Percentiles rank a stretch among this genome's conserved stretches.
Evolutionary conservation across 768 basidiomycete genomes (phyloP).

Genomic region (Serendipita vermifera): DNA sequence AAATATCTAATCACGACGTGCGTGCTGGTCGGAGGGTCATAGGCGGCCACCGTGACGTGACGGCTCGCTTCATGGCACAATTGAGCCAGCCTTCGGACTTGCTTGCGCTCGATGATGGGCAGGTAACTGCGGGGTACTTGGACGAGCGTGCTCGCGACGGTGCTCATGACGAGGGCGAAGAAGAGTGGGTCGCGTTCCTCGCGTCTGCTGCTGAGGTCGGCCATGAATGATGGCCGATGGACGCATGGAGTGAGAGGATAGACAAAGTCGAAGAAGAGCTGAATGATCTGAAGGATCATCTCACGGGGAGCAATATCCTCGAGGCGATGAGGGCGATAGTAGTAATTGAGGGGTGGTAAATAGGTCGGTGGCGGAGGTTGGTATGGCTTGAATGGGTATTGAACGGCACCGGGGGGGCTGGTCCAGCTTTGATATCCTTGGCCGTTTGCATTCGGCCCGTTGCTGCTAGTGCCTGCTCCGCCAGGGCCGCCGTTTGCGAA

Average conservation of each 20-base stretch:
- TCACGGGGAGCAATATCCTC: slow-evolving; percentile 75
- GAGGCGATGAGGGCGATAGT: slow-evolving; percentile 61
- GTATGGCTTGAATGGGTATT: slow-evolving; percentile 41
- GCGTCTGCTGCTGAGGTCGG: slow-evolving; percentile 64
- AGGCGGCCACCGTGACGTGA: slow-evolving; percentile 64
- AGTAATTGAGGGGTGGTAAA: slow-evolving; percentile 51
- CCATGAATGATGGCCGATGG: slow-evolving; percentile 84
- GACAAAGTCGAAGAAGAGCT: slow-evolving; percentile 87
- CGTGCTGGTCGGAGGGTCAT: slow-evolving; percentile 73
- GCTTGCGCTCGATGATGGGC: slow-evolving; percentile 62
- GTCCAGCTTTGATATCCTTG: slow-evolving; percentile 8
- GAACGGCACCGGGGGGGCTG: not conserved
- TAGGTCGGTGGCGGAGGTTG: slow-evolving; percentile 28
- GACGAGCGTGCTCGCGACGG: slow-evolving; percentile 74
- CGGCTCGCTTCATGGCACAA: slow-evolving; percentile 72
- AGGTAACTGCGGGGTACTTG: slow-evolving; percentile 82
- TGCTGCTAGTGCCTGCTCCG: slow-evolving; percentile 9
- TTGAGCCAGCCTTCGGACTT: slow-evolving; percentile 73
- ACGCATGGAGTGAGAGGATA: slow-evolving; percentile 84
- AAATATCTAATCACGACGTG: slow-evolving; percentile 83
- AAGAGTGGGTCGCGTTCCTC: slow-evolving; percentile 86
- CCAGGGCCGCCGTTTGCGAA: slow-evolving; percentile 5
- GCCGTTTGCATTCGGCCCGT: not conserved
- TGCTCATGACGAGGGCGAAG: slow-evolving; percentile 82
- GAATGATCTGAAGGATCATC: slow-evolving; percentile 67